Percentiles rank a stretch among this genome's conserved stretches.
Evolutionary conservation across 1,139 yeast species (phyloP).

Genomic region (Yamadazyma pseudoaaseri): DNA sequence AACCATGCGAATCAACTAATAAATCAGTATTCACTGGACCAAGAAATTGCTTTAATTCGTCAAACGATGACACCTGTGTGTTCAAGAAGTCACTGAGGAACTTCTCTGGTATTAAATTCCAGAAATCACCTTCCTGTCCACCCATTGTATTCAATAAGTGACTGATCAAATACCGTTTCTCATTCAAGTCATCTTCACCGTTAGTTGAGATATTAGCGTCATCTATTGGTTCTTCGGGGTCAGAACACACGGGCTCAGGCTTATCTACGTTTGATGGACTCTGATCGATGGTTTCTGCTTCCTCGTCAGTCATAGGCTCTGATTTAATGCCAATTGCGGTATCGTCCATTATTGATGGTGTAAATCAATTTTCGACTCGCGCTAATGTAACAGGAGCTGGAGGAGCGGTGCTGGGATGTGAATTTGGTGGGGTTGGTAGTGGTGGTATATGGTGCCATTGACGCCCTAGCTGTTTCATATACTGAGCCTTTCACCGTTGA

Average conservation of each 20-base stretch:
- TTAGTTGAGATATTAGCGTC: neutral
- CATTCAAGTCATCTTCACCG: conserved; percentile 11
- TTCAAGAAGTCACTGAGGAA: conserved; percentile 29
- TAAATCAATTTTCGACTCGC: too few relatives aligned
- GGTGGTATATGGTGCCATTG: too few relatives aligned
- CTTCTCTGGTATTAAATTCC: conserved; percentile 35
- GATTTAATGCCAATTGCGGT: conserved; percentile 5
- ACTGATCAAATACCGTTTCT: conserved; percentile 22
- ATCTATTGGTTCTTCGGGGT: neutral
- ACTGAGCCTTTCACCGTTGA: too few relatives aligned
- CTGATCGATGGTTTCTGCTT: neutral
- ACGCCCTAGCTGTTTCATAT: too few relatives aligned
- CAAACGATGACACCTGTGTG: conserved; percentile 22
- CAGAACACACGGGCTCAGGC: neutral
- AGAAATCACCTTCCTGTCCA: conserved; percentile 34
- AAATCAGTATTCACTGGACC: conserved; percentile 35
- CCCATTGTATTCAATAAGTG: conserved; percentile 18
- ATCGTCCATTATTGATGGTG: too few relatives aligned
- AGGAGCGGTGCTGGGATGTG: too few relatives aligned
- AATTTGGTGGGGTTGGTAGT: too few relatives aligned
- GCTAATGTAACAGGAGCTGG: too few relatives aligned
- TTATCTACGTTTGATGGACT: neutral
- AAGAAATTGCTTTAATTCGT: conserved; percentile 22
- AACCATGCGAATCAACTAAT: conserved; percentile 32
- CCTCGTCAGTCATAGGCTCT: conserved; percentile 9